Evolutionary conservation across 352 stramenopile genomes (phyloP).

Genomic region (Globisporangium paddicum): DNA sequence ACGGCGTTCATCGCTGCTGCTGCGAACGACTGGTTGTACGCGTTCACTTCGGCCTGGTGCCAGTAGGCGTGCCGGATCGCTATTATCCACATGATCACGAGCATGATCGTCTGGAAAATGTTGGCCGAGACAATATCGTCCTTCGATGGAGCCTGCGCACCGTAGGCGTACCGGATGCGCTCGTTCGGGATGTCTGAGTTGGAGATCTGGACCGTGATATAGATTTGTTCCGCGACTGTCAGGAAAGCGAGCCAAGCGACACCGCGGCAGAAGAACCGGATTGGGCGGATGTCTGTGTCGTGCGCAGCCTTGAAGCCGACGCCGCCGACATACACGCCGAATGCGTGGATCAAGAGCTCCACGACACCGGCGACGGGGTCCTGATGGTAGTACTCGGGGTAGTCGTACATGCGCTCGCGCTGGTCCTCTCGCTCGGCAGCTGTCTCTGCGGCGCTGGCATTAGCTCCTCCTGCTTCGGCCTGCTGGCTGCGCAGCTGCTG

Average conservation of each 20-base stretch:
- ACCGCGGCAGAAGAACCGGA: slow-evolving; percentile 79
- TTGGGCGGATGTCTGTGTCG: slow-evolving; percentile 81
- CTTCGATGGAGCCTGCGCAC: slow-evolving; percentile 65
- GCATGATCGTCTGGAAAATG: slow-evolving; percentile 81
- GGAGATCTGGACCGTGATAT: slow-evolving; percentile 78
- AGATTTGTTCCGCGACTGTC: slow-evolving; percentile 75
- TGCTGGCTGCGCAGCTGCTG: slow-evolving; percentile 52
- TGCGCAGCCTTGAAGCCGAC: slow-evolving; percentile 85
- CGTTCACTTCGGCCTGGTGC: slow-evolving; percentile 67
- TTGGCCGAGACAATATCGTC: slow-evolving; percentile 85
- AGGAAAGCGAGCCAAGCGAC: slow-evolving; percentile 76
- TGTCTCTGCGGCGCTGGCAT: slow-evolving; percentile 19
- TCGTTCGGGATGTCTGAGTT: slow-evolving; percentile 71
- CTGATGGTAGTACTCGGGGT: slow-evolving; percentile 77
- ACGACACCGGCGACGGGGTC: slow-evolving; percentile 60
- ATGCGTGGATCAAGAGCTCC: slow-evolving; percentile 74
- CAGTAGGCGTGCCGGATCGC: slow-evolving; percentile 75
- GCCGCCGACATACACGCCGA: slow-evolving; percentile 82
- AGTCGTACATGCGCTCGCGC: slow-evolving; percentile 65
- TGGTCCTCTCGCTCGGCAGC: slow-evolving; percentile 28
- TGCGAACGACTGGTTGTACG: slow-evolving; percentile 82
- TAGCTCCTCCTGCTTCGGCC: slow-evolving; percentile 12
- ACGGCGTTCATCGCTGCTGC: slow-evolving; percentile 80
- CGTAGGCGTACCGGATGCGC: slow-evolving; percentile 67
- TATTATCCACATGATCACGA: slow-evolving; percentile 81